Conservation (phyloP, 257 asterid genomes). For the Hygrophila difformis region DNA sequence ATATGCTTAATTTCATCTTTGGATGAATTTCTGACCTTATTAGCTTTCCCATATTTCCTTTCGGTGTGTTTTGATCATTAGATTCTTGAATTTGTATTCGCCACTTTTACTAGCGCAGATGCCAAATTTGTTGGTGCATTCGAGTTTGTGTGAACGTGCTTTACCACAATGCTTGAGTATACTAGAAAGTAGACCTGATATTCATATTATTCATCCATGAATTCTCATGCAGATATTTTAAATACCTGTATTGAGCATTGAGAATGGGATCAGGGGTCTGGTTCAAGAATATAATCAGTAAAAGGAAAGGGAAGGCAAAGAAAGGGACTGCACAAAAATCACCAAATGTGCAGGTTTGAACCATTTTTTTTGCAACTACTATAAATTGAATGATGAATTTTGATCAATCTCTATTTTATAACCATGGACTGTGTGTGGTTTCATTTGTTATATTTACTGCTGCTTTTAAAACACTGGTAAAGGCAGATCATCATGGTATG, state of each 20-base stretch:
- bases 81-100: too few species aligned
- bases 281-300: conserved; percentile 62
- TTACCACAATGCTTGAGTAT: neutral
- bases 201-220: conserved; percentile 9
- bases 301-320: conserved; percentile 49
- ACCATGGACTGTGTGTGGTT: neutral
- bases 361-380: neutral
- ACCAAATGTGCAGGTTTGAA: conserved; percentile 43
- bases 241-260: conserved; percentile 20
- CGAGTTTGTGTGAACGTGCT: conserved; percentile 2
- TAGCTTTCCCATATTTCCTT: too few species aligned
- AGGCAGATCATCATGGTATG: neutral
- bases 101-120: too few species aligned
- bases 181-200: neutral
- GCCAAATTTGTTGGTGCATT: too few species aligned
- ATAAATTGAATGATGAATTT: too few species aligned
- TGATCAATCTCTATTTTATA: too few species aligned
- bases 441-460: too few species aligned
- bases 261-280: conserved; percentile 70
- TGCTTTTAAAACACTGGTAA: too few species aligned
- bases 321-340: too few species aligned
- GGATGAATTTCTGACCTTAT: too few species aligned
- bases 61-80: too few species aligned
- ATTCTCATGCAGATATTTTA: conserved; percentile 21
- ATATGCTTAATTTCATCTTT: too few species aligned